Evolutionary conservation across 2,329 filamentous ascomycete species (phyloP).

Genomic region (Fusarium chaquense): DNA sequence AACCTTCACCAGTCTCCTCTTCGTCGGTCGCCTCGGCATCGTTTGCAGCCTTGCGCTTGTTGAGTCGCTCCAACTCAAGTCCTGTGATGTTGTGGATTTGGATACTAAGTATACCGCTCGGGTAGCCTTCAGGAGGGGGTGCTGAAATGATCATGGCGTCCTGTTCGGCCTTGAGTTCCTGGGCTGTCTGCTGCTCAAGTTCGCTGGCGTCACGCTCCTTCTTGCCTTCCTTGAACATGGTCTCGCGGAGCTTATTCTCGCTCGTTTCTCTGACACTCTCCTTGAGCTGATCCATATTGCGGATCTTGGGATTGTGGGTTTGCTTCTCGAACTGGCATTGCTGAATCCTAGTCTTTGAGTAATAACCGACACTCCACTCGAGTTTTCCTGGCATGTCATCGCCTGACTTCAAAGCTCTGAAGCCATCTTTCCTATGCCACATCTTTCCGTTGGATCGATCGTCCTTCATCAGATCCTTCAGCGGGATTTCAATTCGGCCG

Average conservation of each 20-base stretch:
- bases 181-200: conserved; percentile 74
- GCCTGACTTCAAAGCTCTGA: conserved; percentile 72
- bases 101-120: conserved; percentile 75
- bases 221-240: conserved; percentile 60
- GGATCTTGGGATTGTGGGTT: conserved; percentile 68
- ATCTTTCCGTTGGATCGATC: conserved; percentile 71
- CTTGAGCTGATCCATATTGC: conserved; percentile 68
- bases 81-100: conserved; percentile 80
- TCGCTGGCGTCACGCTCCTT: conserved; percentile 68
- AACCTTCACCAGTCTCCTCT: conserved; percentile 71
- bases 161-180: conserved; percentile 71
- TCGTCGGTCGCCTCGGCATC: conserved; percentile 63
- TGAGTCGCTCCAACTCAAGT: conserved; percentile 70
- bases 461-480: conserved; percentile 73
- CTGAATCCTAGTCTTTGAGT: conserved; percentile 73
- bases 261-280: conserved; percentile 66
- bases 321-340: conserved; percentile 71
- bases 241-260: conserved; percentile 74
- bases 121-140: conserved; percentile 71
- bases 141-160: conserved; percentile 76
- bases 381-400: conserved; percentile 77
- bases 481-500: conserved; percentile 76
- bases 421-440: conserved; percentile 72
- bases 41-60: conserved; percentile 64
- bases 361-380: conserved; percentile 78